Evolutionary conservation across 331 rosid species (phyloP).

Genomic region (Rosa hybrid): DNA sequence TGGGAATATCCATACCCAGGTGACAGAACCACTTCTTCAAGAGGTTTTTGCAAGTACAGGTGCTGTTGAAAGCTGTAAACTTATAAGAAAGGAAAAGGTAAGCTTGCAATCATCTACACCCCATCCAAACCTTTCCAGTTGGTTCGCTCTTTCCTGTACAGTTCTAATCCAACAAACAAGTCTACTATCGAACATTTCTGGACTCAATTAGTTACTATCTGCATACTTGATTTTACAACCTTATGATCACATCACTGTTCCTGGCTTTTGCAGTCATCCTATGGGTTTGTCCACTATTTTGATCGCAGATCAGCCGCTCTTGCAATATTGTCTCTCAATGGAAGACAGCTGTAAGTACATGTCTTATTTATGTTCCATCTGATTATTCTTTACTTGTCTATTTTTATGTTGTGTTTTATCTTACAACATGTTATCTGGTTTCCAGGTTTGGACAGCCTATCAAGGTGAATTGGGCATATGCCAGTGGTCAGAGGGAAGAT

Average conservation of each 20-base stretch:
- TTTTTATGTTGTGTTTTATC: constrained; percentile 22
- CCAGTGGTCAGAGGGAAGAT: constrained; percentile 99
- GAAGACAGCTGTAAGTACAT: constrained; percentile 88
- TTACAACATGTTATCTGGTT: constrained; percentile 29
- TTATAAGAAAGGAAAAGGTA: constrained; percentile 94
- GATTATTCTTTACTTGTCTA: background rate
- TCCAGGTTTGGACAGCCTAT: constrained; percentile 97
- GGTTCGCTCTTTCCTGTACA: background rate
- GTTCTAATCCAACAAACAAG: background rate
- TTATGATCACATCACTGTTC: constrained; percentile 19
- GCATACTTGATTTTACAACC: background rate
- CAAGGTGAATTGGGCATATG: constrained; percentile 99
- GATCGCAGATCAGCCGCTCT: constrained; percentile 97
- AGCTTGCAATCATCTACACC: background rate
- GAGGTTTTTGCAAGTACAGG: constrained; percentile 95
- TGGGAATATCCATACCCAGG: constrained; percentile 91
- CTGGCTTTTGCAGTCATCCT: constrained; percentile 81
- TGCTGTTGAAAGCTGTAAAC: constrained; percentile 91
- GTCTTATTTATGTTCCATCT: background rate
- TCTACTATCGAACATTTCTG: background rate
- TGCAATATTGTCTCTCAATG: constrained; percentile 90
- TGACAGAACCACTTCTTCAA: constrained; percentile 97
- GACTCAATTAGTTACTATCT: background rate
- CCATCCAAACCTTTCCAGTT: background rate
- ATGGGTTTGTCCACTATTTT: constrained; percentile 92